Evolutionary conservation across 345 rosid species (phyloP), one percentile per base, ranked within the genome.

Genomic region (Eucalyptus brandiana): DNA sequence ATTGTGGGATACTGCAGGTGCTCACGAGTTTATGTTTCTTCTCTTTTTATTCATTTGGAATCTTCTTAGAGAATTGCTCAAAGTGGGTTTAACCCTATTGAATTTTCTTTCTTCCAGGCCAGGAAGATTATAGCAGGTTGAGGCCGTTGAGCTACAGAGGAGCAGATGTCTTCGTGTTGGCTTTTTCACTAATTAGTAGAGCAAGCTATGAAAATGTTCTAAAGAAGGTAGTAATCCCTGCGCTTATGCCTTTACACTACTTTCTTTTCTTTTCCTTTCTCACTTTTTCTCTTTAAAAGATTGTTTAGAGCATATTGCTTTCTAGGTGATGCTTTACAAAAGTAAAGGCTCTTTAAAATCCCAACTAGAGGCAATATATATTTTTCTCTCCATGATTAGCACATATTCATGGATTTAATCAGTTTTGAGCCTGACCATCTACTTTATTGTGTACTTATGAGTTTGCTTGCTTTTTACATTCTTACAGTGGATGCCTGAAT

Each of bases 1-100:
- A 12, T 90, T 97, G 42, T 98, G 99, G 99, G 99, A 98, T 83
- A 98, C 99, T 91, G 99, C 99, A 91, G 99, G 99, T 96, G 91
- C 32, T 86, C 45, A 18, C 50, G 85, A 50, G 88, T 49, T 37
- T 30, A 18, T 86, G 16, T 40, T 76, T 40, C 83, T 76, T 76
- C 83, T 37, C 83, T 40, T 11, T 40, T 76, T 40, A 12, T 76
- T 40, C 26, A 21, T 37, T 21, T 40, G 83, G 47, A 76, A 9
- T 40, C 83, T 76, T 76, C 26, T 76, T 21, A 11, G 9, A 76
- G 83, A 2, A 42, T 76, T 76, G 47, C 83, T 76, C 30, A 40
- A 76, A 76, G 6, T 76, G 83, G 83, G 47, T 37, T 21, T 19
- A 2, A 37, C 83, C 9, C 83, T 6, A 12, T 40, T 76, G 83